phyloP scores from a whole-genome alignment of 108 stramenopile species.

The Cyclotella baltica region DNA sequence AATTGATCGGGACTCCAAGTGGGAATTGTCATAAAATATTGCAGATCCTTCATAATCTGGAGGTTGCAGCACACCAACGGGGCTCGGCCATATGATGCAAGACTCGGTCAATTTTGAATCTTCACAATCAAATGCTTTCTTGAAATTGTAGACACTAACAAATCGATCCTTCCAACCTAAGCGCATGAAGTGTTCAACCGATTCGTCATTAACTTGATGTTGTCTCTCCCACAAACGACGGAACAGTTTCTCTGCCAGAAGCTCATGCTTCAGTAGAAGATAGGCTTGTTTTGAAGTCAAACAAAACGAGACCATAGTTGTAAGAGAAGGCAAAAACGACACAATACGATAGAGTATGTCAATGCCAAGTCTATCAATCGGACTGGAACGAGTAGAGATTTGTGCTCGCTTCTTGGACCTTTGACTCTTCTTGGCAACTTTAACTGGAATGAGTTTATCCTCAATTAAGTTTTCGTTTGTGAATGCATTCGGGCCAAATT shows the following conservation, averaged over 20 bases:
- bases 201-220: not conserved
- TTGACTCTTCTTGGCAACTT: too few relatives aligned
- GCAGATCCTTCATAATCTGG: not conserved
- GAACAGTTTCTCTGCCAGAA: not conserved
- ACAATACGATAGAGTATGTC: not conserved
- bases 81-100: not conserved
- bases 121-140: not conserved
- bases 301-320: not conserved
- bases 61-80: not conserved
- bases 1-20: not conserved
- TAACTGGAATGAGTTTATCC: too few relatives aligned
- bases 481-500: constrained; percentile 1
- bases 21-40: not conserved
- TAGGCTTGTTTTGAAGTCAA: not conserved
- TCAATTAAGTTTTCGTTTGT: too few relatives aligned
- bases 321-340: not conserved
- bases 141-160: not conserved
- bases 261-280: not conserved
- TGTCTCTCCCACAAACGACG: not conserved
- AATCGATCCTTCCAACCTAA: not conserved
- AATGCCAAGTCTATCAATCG: not conserved
- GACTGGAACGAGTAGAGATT: not conserved
- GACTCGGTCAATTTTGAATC: too few relatives aligned
- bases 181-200: not conserved
- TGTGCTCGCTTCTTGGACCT: too few relatives aligned